Evolutionary conservation across 176 grass and related monocot species (phyloP).

Genomic region (Carex cristatella): DNA sequence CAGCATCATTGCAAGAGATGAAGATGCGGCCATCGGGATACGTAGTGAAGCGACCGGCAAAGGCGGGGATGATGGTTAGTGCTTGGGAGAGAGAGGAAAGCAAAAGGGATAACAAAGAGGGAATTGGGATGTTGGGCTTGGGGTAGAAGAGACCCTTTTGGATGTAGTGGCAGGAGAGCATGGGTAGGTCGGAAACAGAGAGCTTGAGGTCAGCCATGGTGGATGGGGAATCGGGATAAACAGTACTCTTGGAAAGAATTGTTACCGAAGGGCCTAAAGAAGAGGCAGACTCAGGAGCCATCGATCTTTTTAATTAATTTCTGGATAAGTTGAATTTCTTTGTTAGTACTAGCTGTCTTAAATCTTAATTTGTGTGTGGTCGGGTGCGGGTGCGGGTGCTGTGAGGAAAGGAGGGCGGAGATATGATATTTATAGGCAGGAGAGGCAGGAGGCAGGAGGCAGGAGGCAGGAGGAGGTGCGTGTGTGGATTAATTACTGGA

Average conservation of each 20-base stretch:
- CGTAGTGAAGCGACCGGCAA: slow-evolving; percentile 72
- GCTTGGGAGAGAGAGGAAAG: slow-evolving; percentile 53
- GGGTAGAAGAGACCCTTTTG: slow-evolving; percentile 95
- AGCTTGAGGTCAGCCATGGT: slow-evolving; percentile 53
- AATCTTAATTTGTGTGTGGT: neutral
- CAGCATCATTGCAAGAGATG: slow-evolving; percentile 71
- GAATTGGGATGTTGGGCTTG: slow-evolving; percentile 42
- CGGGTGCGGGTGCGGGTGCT: neutral
- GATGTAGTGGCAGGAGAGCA: slow-evolving; percentile 99
- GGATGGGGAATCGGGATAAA: slow-evolving; percentile 46
- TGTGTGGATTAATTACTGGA: neutral
- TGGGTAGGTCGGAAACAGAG: slow-evolving; percentile 89
- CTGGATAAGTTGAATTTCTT: neutral
- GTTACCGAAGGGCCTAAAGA: slow-evolving; percentile 33
- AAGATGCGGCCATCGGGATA: slow-evolving; percentile 53
- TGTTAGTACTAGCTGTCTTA: neutral
- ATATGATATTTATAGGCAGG: slow-evolving; percentile 26
- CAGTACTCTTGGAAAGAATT: slow-evolving; percentile 44
- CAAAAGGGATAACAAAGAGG: slow-evolving; percentile 49
- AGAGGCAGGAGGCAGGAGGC: too few relatives aligned
- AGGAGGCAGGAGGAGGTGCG: neutral
- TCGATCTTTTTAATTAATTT: neutral
- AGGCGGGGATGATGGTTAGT: slow-evolving; percentile 48
- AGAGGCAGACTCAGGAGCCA: slow-evolving; percentile 45
- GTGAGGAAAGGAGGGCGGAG: neutral